Evolutionary conservation across 2,329 filamentous ascomycete species (phyloP), one percentile per base, ranked within the genome.

Genomic region (Dothidotthia symphoricarpi): DNA sequence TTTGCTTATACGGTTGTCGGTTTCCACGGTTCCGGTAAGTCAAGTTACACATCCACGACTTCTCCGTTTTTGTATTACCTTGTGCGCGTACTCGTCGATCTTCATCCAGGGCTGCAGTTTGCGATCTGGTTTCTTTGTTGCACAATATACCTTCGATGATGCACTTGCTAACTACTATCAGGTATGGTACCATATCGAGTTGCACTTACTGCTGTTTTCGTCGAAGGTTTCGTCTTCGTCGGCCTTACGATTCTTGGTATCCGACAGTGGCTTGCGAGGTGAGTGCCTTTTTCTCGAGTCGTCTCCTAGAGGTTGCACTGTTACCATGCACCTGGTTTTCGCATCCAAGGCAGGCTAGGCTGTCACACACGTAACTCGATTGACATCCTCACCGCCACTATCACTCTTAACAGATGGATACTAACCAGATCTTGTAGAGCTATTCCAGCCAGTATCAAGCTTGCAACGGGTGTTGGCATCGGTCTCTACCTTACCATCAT

Each of bases 191-290:
- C 86, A 1, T 95, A 87, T 61, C 66, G 77, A 36, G 76, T 90
- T 28, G 88, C 88, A 24, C 70, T 94, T 25, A 93, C 88, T 3
- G 88, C 88, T 36, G 88, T 93, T 50, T 94, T 95, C 61, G 83
- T 93, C 11, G 88, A 95, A 66, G 88, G 88, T 25, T 86, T 86
- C 64, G 82, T 94, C 45, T 95, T 95, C 68, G 80, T 94, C 34
- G 85, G 72, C 3, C 76, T 95, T 27, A 88, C 88, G 1, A 65
- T 86, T 8, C 80, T 83, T 1, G 83, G 83, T 14, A 80, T 86
- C 74, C 79, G 83, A 6, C 83, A 87, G 60, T 86, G 83, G 83
- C 75, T 86, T 41, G 58, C 58, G 36, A 52, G 53, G 53, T 57
- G 45, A 33, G 53, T 33, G 34, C 5, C 19, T 28, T 28, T 5